These are phyloP conservation scores for Lichtheimia corymbifera DNA, from an alignment of 371 early-diverging fungal species.

Conservation along the genomic window DNA sequence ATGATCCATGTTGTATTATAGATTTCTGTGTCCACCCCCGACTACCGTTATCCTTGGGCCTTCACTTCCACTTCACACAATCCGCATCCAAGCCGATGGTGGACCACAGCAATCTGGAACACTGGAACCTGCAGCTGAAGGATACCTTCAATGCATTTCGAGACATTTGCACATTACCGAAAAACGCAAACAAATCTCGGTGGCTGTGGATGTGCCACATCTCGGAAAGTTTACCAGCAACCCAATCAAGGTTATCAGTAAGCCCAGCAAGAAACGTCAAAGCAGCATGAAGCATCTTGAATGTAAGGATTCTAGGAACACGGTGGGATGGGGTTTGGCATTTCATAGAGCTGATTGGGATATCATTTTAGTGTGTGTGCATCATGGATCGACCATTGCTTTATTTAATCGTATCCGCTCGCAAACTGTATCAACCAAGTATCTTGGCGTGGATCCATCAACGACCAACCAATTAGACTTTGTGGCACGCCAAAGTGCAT, in stretches of 20 bases:
- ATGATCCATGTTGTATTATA: neutral
- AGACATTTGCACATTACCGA: constrained; percentile 78
- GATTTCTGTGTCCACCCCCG: constrained; percentile 2
- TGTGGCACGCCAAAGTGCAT: constrained; percentile 37
- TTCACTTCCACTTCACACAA: neutral
- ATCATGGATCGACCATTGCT: constrained; percentile 76
- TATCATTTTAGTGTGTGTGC: constrained; percentile 54
- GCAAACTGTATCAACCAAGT: constrained; percentile 80
- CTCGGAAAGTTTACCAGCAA: constrained; percentile 67
- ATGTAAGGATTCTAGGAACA: constrained; percentile 16
- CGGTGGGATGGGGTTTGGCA: no score
- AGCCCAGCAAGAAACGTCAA: constrained; percentile 78
- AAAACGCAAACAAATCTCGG: constrained; percentile 70
- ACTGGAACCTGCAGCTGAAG: neutral
- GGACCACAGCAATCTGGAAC: neutral
- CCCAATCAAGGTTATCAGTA: constrained; percentile 77
- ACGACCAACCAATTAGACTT: constrained; percentile 19
- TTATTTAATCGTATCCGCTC: constrained; percentile 77
- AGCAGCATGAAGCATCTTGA: constrained; percentile 74
- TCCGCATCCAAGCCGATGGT: neutral
- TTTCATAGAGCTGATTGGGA: no score
- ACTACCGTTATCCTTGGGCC: neutral
- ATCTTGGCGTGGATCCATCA: constrained; percentile 63
- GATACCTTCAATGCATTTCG: constrained; percentile 56
- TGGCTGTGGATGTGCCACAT: constrained; percentile 61